Conservation (phyloP, 2,329 filamentous ascomycete species). For the Stachybotrys chartarum region DNA sequence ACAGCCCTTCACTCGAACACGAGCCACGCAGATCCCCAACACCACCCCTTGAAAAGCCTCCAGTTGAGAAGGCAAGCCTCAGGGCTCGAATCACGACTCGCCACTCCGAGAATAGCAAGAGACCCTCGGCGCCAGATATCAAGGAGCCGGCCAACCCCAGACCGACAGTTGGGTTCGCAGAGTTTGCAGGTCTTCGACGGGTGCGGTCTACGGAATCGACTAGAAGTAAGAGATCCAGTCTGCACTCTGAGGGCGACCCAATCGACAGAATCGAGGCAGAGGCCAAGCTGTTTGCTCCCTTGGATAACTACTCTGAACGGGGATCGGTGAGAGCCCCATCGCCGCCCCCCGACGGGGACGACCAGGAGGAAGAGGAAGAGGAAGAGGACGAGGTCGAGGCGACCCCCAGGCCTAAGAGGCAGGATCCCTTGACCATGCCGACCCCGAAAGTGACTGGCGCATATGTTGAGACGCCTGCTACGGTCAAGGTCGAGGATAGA, state of each 20-base stretch:
- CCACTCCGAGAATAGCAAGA: constrained; percentile 8
- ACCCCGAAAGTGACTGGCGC: constrained; percentile 49
- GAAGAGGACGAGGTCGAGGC: constrained; percentile 28
- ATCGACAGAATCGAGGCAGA: constrained; percentile 50
- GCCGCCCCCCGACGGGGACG: constrained; percentile 21
- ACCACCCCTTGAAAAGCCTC: constrained; percentile 1
- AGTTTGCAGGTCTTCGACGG: constrained; percentile 37
- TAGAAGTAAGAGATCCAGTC: constrained; percentile 40
- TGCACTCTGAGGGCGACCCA: constrained; percentile 46
- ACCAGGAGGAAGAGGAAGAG: constrained; percentile 19
- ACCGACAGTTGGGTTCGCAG: constrained; percentile 40
- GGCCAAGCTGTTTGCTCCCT: constrained; percentile 47
- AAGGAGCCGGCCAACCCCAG: constrained; percentile 18
- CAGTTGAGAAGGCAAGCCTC: constrained; percentile 4
- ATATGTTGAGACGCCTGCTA: constrained; percentile 49
- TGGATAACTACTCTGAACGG: constrained; percentile 48
- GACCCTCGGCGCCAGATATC: constrained; percentile 5
- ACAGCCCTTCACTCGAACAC: constrained; percentile 26
- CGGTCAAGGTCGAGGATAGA: constrained; percentile 23
- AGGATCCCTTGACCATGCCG: constrained; percentile 39
- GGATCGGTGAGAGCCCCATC: constrained; percentile 47
- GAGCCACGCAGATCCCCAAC: not conserved
- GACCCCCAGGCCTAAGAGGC: constrained; percentile 39
- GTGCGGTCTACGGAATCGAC: constrained; percentile 37
- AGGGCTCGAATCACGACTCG: constrained; percentile 12